phyloP scores from a whole-genome alignment of 2,329 filamentous ascomycete species.

The Hymenoscyphus occultus region DNA sequence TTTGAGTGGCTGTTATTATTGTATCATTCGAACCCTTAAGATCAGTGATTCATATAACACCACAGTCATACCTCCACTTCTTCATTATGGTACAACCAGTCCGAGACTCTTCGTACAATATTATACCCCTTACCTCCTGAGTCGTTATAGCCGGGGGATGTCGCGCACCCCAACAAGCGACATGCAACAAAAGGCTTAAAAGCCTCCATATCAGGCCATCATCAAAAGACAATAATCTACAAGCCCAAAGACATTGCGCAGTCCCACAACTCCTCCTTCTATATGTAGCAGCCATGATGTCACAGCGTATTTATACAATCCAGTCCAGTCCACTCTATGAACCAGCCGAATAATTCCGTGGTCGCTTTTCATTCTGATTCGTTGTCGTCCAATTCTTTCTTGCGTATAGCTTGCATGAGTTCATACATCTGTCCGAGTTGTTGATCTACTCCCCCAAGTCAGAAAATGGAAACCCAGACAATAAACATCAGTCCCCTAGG shows the following conservation, averaged over 20 bases:
- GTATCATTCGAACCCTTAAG: neutral
- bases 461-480: neutral
- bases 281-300: neutral
- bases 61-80: neutral
- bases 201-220: neutral
- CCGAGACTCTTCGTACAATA: neutral
- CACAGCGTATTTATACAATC: slow-evolving; percentile 2
- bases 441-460: slow-evolving; percentile 59
- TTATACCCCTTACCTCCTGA: neutral
- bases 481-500: neutral
- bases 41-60: neutral
- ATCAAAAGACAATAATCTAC: neutral
- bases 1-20: neutral
- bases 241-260: slow-evolving; percentile 5
- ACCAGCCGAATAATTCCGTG: neutral
- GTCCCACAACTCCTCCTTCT: neutral
- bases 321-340: neutral
- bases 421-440: slow-evolving; percentile 93
- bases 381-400: slow-evolving; percentile 31
- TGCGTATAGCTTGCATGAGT: slow-evolving; percentile 77
- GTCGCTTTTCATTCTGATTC: slow-evolving; percentile 13
- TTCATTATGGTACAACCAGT: neutral
- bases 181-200: slow-evolving; percentile 8
- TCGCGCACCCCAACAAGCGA: slow-evolving; percentile 7
- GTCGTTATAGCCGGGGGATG: neutral